A percentile compares a stretch with the other conserved stretches of the same genome.
These are phyloP conservation scores for Solanum pimpinellifolium DNA, from an alignment of 257 asterid genomes.

Conservation along the genomic window DNA sequence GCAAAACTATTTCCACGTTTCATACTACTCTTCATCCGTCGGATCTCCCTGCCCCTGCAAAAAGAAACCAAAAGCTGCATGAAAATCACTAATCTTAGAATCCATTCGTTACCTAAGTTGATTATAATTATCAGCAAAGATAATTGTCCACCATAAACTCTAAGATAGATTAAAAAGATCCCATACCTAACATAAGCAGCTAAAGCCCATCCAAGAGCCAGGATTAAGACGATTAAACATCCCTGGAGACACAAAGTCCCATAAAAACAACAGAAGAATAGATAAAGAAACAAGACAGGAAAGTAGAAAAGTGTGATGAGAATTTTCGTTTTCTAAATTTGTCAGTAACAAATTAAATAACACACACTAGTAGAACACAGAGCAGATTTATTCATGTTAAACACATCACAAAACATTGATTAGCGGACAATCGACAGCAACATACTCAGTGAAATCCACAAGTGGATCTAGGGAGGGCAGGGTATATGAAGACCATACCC, in stretches of 20 bases:
- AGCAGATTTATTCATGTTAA: not conserved
- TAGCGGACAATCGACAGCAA: not conserved
- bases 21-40: constrained; percentile 39
- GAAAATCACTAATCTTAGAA: not conserved
- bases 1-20: constrained; percentile 64
- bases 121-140: not conserved
- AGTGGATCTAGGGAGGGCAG: not conserved
- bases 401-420: not conserved
- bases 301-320: not conserved
- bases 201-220: constrained; percentile 92
- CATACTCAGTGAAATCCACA: not conserved
- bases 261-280: constrained; percentile 1
- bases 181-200: constrained; percentile 88
- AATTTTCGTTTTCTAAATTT: not conserved
- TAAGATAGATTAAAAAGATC: not conserved
- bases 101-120: not conserved
- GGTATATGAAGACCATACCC: not conserved
- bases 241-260: constrained; percentile 48
- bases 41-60: constrained; percentile 79
- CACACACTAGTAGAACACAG: not conserved
- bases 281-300: not conserved
- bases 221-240: constrained; percentile 55
- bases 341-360: not conserved
- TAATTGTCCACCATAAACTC: not conserved
- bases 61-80: constrained; percentile 3